Base-by-base conservation (phyloP, 2,329 filamentous ascomycete genomes). In the Fusarium sororula region DNA sequence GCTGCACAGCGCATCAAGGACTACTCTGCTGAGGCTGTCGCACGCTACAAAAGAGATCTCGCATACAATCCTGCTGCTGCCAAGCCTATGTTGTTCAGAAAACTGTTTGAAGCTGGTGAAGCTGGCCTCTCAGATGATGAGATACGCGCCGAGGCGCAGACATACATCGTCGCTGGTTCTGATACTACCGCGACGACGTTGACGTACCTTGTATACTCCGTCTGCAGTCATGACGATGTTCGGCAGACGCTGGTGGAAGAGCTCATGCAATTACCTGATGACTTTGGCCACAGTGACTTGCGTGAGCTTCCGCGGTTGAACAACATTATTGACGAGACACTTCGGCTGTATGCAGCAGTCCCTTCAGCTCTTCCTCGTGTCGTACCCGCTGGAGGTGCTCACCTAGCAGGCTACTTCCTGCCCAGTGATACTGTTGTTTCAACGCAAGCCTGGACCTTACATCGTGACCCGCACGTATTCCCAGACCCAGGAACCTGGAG, bases 241-340 rank as follows among this genome's bases (percentile, higher is more conserved):
- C 30, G 9, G 4, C 18, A 26, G 50, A 26, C 2, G 4, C 3
- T 53, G 3, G 30, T 37, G 3, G 1, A 15, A 20, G 50, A 53
- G 6, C 9, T 53, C 0, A 15, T 4, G n/a, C 2, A 1, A 6
- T 1, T 53, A 0, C 3, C n/a, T 0, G 6, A 37, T 3, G 32
- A 26, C 2, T 53, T 22, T 15, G 3, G 9, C 2, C 30, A 53
- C 17, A 10, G 6, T 6, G n/a, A 53, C n/a, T 2, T 53, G 1
- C 50, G 30, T 3, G n/a, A 53, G 1, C 30, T 53, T 26, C 13
- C n/a, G 0, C 7, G 22, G 2, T 2, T 37, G 9, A 53, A 37
- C 12, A 26, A 26, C 4, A 5, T 37, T 2, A 26, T 53, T 11
- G 48, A 53, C 3, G 48, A 53, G 30, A 53, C 48, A 0, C 48